Evolutionary conservation across 345 rosid genomes (phyloP), one percentile per base, ranked within the genome.

Genomic region (Conringia planisiliqua): DNA sequence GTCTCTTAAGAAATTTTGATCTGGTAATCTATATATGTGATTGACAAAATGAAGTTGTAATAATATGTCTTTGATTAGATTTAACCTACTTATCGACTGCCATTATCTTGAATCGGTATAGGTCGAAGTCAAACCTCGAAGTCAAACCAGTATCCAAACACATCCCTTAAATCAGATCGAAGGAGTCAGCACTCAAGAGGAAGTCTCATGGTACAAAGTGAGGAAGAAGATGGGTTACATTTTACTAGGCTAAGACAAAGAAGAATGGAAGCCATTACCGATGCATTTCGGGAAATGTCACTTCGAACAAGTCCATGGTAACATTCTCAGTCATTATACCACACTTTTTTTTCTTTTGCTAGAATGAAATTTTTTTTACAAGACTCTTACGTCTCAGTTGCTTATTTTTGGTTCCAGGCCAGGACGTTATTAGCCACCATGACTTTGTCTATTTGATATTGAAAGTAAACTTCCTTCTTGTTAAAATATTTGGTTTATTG

Each of bases 391-490:
- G 10, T 22, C 4, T 5, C 5, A 39, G 12, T 3, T 39, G 43
- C 24, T 22, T 22, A 22, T 22, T 22, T 22, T 22, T 1, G 24
- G 24, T 22, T 22, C 24, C 24, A 22, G 24, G 24, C 2, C 24
- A 22, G 24, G 24, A 22, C 24, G 24, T 22, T 22, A 22, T 22
- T 22, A 22, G 24, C 24, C 24, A 22, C 24, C 24, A 2, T 22
- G 24, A 22, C 24, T 22, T 22, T 22, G 24, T 22, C n/a, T 22
- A 22, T 22, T 33, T 76, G 93, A 10, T 10, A 38, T 13, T 43
- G 17, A 43, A n/a, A 43, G 7, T n/a, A 27, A 2, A n/a, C 47
- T 14, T 14, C 14, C 7, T 6, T 43, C 47, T 43, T n/a, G 47
- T 42, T 39, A 22, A 12, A 39, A 27, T 13, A 54, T 54, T 13